Evolutionary conservation across 192 early-diverging fungal genomes (phyloP), one percentile per base, ranked within the genome.

Genomic region (Dispira simplex): DNA sequence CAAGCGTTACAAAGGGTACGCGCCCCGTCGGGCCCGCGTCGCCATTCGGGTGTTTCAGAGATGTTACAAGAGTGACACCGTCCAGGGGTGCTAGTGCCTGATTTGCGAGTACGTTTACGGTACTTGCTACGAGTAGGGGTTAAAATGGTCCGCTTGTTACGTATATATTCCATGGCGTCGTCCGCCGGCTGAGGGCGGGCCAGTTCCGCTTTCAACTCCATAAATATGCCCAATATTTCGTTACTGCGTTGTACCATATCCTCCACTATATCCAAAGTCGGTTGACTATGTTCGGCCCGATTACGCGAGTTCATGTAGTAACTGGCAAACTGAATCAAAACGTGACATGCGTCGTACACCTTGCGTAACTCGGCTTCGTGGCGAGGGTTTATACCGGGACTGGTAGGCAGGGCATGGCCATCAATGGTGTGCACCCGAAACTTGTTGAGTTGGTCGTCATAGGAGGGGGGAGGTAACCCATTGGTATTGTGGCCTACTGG

Each of bases 1-100:
- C 94, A 93, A 0, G 92, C 94, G 74, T 97, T 97, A 76, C 94
- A 97, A 21, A 97, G 80, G 12, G 92, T 95, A 27, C 94, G 76
- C 8, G 89, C 85, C 20, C 92, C 92, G 48, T 88, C 85, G 20
- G 92, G 92, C 11, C 94, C 92, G 16, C 94, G 85, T 39, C 94
- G 77, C 94, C 94, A 97, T 70, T 95, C 91, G 39, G 92, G 92
- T 0, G 92, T 95, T 67, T 90, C 90, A 4, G 84, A 88, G 54
- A 84, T 87, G 62, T 87, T 81, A 65, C 94, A 97, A 11, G 83
- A 84, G 28, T 82, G 81, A 63, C 86, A 87, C 9, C 56, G 32
- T 26, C 56, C 56, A 3, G 56, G 56, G 26, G 56, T 58, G 56
- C 27, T 39, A 12, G 27, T 26, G 26, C 25, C 56, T 26, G 56